Base-by-base conservation (phyloP, 2,329 filamentous ascomycete genomes). In the Exophiala calicioides region DNA sequence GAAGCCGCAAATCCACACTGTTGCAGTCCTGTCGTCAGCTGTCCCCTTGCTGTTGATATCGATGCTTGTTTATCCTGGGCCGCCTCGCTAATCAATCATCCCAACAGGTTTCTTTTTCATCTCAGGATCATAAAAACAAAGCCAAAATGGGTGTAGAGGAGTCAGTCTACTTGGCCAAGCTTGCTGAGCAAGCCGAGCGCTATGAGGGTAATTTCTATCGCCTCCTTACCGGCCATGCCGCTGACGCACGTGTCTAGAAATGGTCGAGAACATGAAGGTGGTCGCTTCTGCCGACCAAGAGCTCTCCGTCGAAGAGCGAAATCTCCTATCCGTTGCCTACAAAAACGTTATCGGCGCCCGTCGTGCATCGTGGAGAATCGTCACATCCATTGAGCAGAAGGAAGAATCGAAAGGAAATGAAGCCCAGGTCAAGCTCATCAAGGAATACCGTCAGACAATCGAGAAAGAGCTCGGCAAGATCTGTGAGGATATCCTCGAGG, bases 251-350 rank as follows among this genome's bases (percentile, higher is more conserved):
- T 47, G 29, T 23, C 26, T 74, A 96, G 91, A 96, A 78, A 96
- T 97, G 91, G 91, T 97, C 62, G 90, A 95, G 81, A 95, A 96
- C 84, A 97, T 97, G 91, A 97, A 96, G 85, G 84, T 88, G 62
- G 91, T 96, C 66, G 91, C 91, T 65, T 90, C 87, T 61, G 88
- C 91, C 70, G 82, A 88, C 68, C 83, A 77, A 66, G 86, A 90
- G 67, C 80, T 90, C 63, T 86, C 84, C 58, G 90, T 96, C 61
- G 91, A 96, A 77, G 90, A 96, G 82, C 88, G 90, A 71, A 96
- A 96, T 78, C 88, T 96, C 58, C 84, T 96, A 55, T 95, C 90
- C 52, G 90, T 96, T 69, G 90, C 90, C 73, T 96, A 96, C 85
- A 96, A 96, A 86, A 96, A 96, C 78, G 90, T 96, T 70, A 93